Conservation (phyloP, 306 rosid species). For the Medicago ruthenica region DNA sequence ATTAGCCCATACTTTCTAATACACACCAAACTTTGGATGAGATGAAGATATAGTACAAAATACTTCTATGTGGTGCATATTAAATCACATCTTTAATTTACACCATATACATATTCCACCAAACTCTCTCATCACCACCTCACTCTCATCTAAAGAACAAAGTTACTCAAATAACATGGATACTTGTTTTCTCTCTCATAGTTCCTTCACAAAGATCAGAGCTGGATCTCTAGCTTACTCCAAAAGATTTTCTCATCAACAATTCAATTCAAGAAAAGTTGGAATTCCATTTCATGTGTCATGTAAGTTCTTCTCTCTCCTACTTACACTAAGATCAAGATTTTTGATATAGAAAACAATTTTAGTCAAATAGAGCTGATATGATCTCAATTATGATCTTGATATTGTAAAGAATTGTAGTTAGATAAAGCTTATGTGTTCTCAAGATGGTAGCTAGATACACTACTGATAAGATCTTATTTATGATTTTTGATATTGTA, state of each 20-base stretch:
- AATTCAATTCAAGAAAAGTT: slow-evolving; percentile 48
- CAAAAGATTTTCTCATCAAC: slow-evolving; percentile 44
- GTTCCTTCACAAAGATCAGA: slow-evolving; percentile 57
- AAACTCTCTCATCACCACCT: neutral
- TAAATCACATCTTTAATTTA: slow-evolving; percentile 37
- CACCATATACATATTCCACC: slow-evolving; percentile 33
- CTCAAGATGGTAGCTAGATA: too few relatives aligned
- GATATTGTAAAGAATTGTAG: too few relatives aligned
- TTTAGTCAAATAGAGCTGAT: neutral
- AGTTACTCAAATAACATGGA: slow-evolving; percentile 57
- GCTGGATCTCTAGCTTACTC: slow-evolving; percentile 21
- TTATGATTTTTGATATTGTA: neutral
- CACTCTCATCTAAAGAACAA: slow-evolving; percentile 36
- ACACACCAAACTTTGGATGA: slow-evolving; percentile 48
- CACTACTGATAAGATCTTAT: too few relatives aligned
- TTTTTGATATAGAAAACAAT: neutral
- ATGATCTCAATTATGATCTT: too few relatives aligned
- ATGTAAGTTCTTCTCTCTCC: slow-evolving; percentile 55
- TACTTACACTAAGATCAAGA: neutral
- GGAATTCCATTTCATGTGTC: slow-evolving; percentile 43
- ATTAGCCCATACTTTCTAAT: slow-evolving; percentile 48
- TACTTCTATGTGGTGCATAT: slow-evolving; percentile 57
- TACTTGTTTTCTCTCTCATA: slow-evolving; percentile 70
- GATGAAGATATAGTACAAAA: slow-evolving; percentile 50
- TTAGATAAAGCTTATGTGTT: too few relatives aligned